Base-by-base conservation (phyloP, 345 rosid species). In the rapeseed (Brassica napus) region DNA sequence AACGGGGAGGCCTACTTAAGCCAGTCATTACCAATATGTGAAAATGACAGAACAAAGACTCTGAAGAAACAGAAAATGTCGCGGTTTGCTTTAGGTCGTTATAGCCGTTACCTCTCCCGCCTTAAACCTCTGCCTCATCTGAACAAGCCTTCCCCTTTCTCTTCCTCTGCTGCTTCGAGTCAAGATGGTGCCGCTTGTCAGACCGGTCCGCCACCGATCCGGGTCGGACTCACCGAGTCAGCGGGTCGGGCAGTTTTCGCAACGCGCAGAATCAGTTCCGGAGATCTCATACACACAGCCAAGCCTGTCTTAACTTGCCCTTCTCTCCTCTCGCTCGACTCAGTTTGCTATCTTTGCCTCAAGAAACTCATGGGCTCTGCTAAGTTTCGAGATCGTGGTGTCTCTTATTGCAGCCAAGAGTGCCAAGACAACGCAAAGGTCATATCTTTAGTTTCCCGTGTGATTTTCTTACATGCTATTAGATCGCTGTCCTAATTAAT, bases 221-320 rank as follows among this genome's bases (percentile, higher is more conserved):
- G 85, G 12, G 94, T 92, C 21, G 82, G 77, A 24, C 79, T 94
- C 70, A 94, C 97, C 1, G 90, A 78, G 83, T 84, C 91, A 60
- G 94, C 93, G 2, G 97, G 96, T 68, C 88, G 98, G 0, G 98
- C 91, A 75, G 94, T 94, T 64, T 94, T 90, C 84, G 89, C 98
- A 6, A 89, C 87, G 2, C 86, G 94, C 76, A 76, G 82, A 68
- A 92, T 94, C 76, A 73, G 79, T 2, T 86, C 86, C 28, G 93
- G 98, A 31, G 94, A 94, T 42, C 89, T 91, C 76, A 88, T 94
- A 61, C 98, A 94, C 84, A 88, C 93, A 4, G 98, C 98, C 0
- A 86, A 87, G 4, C 97, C 96, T 10, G 52, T 87, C 23, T 15
- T 89, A 32, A 71, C 89, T 75, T 88, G 77, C 72, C 97, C 97